Percentiles rank a stretch among this genome's conserved stretches.
Evolutionary conservation across 116 monocot species (phyloP).

Genomic region (Dioscorea cayenensis): DNA sequence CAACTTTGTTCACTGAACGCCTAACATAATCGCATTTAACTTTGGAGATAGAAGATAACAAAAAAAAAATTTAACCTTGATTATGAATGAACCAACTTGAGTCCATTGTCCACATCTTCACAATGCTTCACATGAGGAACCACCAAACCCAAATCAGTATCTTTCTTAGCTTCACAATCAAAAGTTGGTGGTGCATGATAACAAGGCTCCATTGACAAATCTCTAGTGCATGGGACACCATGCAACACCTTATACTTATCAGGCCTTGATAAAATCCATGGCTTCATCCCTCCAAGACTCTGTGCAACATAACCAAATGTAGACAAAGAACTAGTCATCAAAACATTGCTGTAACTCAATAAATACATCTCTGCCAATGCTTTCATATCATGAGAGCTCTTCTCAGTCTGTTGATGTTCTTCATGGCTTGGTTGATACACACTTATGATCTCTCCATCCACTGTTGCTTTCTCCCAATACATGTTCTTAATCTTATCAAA

Average conservation of each 20-base stretch:
- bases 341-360: slow-evolving; percentile 22
- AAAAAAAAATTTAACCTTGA: no score
- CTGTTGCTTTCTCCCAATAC: slow-evolving; percentile 23
- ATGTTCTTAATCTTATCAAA: slow-evolving; percentile 18
- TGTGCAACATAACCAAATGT: slow-evolving; percentile 41
- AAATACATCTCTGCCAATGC: slow-evolving; percentile 36
- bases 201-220: slow-evolving; percentile 6
- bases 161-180: background rate
- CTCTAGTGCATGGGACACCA: background rate
- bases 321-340: slow-evolving; percentile 27
- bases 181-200: slow-evolving; percentile 1
- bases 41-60: no score
- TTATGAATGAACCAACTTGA: background rate
- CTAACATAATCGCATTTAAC: no score
- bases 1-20: no score
- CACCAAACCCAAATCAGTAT: background rate
- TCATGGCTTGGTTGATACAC: slow-evolving; percentile 40
- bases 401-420: slow-evolving; percentile 15
- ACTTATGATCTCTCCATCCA: slow-evolving; percentile 6
- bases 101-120: background rate
- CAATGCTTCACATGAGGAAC: background rate
- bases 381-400: slow-evolving; percentile 24
- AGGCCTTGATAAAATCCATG: slow-evolving; percentile 14
- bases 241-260: background rate
- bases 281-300: slow-evolving; percentile 20